phyloP scores from a whole-genome alignment of 352 stramenopile genomes.

The Phytophthora rubi region DNA sequence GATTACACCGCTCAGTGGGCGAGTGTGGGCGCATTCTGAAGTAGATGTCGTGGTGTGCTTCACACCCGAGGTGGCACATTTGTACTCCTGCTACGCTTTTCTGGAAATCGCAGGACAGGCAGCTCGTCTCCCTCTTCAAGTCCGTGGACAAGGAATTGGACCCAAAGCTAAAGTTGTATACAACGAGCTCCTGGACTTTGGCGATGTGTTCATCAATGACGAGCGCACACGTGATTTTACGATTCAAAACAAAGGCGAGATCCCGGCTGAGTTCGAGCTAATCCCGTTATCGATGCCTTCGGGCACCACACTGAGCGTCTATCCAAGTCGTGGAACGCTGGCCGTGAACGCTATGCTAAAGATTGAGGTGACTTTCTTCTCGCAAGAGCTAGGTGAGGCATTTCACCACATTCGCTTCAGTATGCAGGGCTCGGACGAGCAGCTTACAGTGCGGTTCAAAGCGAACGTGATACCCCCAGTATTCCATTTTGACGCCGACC shows the following conservation, averaged over 20 bases:
- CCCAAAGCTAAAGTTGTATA: conserved; percentile 93
- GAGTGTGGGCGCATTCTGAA: conserved; percentile 93
- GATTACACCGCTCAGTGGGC: conserved; percentile 85
- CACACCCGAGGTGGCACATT: conserved; percentile 73
- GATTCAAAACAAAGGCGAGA: conserved; percentile 95
- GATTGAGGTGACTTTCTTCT: conserved; percentile 89
- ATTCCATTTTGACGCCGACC: conserved; percentile 92
- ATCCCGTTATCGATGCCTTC: conserved; percentile 46
- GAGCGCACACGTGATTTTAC: conserved; percentile 88
- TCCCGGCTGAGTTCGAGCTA: conserved; percentile 83
- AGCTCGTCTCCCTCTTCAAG: conserved; percentile 86
- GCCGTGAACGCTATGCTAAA: conserved; percentile 83
- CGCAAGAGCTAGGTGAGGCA: conserved; percentile 87
- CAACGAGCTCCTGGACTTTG: conserved; percentile 94
- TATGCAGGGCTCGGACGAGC: conserved; percentile 88
- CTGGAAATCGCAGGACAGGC: conserved; percentile 92
- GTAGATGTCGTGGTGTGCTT: conserved; percentile 94
- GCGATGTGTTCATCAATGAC: conserved; percentile 95
- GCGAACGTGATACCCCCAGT: conserved; percentile 93
- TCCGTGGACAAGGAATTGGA: conserved; percentile 92
- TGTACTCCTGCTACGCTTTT: conserved; percentile 86
- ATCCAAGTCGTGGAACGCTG: conserved; percentile 60
- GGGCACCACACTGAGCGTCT: conserved; percentile 48
- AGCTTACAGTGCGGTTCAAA: conserved; percentile 85
- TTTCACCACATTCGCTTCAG: conserved; percentile 86